Evolutionary conservation across 768 basidiomycete genomes (phyloP).

Genomic region (Tubosaeta sp.): DNA sequence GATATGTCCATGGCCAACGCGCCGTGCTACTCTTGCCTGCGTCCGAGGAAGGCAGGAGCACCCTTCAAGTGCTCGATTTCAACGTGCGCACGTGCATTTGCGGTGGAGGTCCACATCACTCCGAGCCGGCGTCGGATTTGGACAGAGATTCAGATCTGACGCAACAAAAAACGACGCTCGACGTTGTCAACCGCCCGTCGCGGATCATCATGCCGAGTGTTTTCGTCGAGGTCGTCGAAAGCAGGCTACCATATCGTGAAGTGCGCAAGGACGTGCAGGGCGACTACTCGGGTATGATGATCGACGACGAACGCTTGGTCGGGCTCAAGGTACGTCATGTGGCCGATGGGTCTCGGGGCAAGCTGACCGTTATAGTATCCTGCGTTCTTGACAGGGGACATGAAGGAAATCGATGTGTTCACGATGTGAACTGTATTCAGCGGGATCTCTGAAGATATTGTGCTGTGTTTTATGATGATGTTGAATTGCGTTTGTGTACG

Average conservation of each 20-base stretch:
- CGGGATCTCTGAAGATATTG: too few species aligned
- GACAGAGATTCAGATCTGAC: not conserved
- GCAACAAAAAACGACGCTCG: not conserved
- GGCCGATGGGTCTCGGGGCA: not conserved
- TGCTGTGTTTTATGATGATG: not conserved
- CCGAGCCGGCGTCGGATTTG: not conserved
- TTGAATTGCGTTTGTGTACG: not conserved
- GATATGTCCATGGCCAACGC: conserved; percentile 42
- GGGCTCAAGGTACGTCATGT: conserved; percentile 36
- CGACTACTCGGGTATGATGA: conserved; percentile 38
- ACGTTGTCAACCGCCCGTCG: conserved; percentile 10
- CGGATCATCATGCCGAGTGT: conserved; percentile 12
- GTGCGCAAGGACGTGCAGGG: conserved; percentile 18
- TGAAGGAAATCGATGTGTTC: conserved; percentile 34
- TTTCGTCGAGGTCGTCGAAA: conserved; percentile 26
- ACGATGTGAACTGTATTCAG: conserved; percentile 29
- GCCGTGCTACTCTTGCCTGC: conserved; percentile 27
- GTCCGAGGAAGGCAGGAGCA: conserved; percentile 5
- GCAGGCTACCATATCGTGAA: conserved; percentile 31
- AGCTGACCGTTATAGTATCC: conserved; percentile 11
- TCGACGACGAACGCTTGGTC: conserved; percentile 39
- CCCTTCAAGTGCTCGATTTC: conserved; percentile 30
- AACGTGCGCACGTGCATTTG: conserved; percentile 22
- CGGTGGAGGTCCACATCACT: not conserved
- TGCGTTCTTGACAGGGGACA: conserved; percentile 28